phyloP scores from a whole-genome alignment of 2,329 filamentous ascomycete species.

The Immersiporthe knoxdaviesiana region DNA sequence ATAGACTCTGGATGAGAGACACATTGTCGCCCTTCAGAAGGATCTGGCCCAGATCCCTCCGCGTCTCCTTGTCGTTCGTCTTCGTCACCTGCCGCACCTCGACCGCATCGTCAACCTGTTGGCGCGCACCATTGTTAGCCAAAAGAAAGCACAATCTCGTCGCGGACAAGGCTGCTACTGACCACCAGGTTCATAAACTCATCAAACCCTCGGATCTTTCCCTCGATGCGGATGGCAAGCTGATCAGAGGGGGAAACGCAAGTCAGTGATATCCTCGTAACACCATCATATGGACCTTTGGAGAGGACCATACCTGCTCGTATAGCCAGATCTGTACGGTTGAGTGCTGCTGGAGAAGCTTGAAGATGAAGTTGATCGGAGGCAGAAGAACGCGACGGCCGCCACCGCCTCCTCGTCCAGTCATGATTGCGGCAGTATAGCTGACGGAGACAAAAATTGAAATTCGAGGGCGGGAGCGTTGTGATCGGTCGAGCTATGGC shows the following conservation, averaged over 20 bases:
- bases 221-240: conserved; percentile 89
- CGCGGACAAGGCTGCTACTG: background rate
- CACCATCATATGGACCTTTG: background rate
- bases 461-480: background rate
- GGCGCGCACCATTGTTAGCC: background rate
- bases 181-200: conserved; percentile 95
- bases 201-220: conserved; percentile 95
- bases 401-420: conserved; percentile 62
- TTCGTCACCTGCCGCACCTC: conserved; percentile 88
- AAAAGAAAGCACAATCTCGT: background rate
- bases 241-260: background rate
- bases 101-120: conserved; percentile 80
- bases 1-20: conserved; percentile 70
- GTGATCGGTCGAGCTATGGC: conserved; percentile 7
- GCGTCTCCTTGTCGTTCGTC: conserved; percentile 72
- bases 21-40: conserved; percentile 88
- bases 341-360: conserved; percentile 68
- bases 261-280: background rate
- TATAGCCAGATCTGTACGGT: conserved; percentile 75
- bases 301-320: conserved; percentile 62
- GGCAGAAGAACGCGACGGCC: conserved; percentile 63
- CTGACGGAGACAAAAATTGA: background rate
- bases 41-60: conserved; percentile 67
- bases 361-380: conserved; percentile 86
- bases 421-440: conserved; percentile 47